Base-by-base conservation (phyloP, 495 filamentous ascomycete genomes). In the Xylaria longipes region DNA sequence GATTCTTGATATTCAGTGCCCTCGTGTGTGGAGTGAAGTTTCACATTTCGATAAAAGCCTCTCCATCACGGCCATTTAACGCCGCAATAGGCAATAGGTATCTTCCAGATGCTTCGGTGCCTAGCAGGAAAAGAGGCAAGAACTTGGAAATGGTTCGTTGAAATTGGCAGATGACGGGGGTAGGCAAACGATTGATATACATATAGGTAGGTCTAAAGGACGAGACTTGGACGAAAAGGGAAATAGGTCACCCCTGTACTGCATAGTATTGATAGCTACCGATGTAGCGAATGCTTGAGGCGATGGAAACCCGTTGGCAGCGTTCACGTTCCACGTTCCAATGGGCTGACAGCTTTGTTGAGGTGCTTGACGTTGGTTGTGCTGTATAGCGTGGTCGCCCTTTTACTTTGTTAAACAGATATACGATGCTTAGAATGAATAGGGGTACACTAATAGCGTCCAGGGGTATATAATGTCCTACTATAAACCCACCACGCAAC, bases 161-260 rank as follows among this genome's bases (percentile, higher is more conserved):
- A 37, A 33, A 22, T 22, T n/a, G 29, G 31, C 31, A 60, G 31
- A 60, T 60, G 33, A 60, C 57, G 3, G 20, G 31, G 39, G 57
- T 60, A 60, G 29, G 7, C 33, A 17, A 65, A 64, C 31, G 69
- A 60, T 71, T 20, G 25, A 45, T 65, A 65, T 71, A 45, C 52
- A 54, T 45, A 65, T 54, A 60, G 69, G 63, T 54, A 60, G 69
- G 63, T 41, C 45, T 56, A 25, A 58, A 57, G 46, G 37, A 25
- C 43, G 43, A 71, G 14, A 71, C 69, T 71, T 65, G 69, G 69
- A 65, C 69, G 37, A 71, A 65, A 71, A 58, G 61, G 69, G 69
- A 58, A 71, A 17, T 65, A 20, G 69, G 69, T 71, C 45, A 65
- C 35, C 69, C 61, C 69, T 60, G 57, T 54, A 48, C 68, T 70